Conservation (phyloP, 2,329 filamentous ascomycete genomes). For the Exophiala calicioides region DNA sequence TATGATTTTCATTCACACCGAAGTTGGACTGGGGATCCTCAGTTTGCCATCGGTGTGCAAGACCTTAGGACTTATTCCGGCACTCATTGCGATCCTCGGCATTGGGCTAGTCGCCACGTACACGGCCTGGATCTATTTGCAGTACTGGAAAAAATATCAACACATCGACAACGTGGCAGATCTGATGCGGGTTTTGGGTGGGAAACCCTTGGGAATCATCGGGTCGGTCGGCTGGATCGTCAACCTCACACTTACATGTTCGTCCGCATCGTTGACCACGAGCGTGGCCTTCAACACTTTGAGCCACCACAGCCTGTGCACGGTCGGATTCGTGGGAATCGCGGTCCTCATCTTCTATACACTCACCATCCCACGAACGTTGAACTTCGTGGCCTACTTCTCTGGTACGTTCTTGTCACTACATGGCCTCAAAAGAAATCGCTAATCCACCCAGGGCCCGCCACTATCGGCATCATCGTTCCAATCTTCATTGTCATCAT, state of each 20-base stretch:
- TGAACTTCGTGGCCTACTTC: slow-evolving; percentile 57
- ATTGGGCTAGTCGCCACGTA: slow-evolving; percentile 53
- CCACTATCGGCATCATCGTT: slow-evolving; percentile 60
- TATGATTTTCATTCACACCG: slow-evolving; percentile 38
- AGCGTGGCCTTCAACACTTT: slow-evolving; percentile 62
- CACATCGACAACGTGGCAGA: slow-evolving; percentile 62
- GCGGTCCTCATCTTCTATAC: slow-evolving; percentile 55
- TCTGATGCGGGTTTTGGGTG: slow-evolving; percentile 58
- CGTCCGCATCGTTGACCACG: slow-evolving; percentile 64
- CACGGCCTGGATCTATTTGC: slow-evolving; percentile 53
- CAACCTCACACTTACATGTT: slow-evolving; percentile 62
- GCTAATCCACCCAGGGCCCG: slow-evolving; percentile 37
- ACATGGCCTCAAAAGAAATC: neutral
- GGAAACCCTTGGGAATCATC: slow-evolving; percentile 57
- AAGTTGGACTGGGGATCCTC: slow-evolving; percentile 45
- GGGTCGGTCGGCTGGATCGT: slow-evolving; percentile 58
- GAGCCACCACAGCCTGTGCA: slow-evolving; percentile 56
- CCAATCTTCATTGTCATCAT: slow-evolving; percentile 54
- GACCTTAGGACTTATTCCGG: slow-evolving; percentile 49
- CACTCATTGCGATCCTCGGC: slow-evolving; percentile 49
- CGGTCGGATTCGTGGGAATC: slow-evolving; percentile 56
- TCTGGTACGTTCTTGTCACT: slow-evolving; percentile 36
- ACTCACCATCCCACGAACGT: slow-evolving; percentile 57
- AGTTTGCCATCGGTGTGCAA: slow-evolving; percentile 49
- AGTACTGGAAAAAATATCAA: slow-evolving; percentile 53